Base-by-base conservation (phyloP, 441 rosid species). In the Erodium moschatum region DNA sequence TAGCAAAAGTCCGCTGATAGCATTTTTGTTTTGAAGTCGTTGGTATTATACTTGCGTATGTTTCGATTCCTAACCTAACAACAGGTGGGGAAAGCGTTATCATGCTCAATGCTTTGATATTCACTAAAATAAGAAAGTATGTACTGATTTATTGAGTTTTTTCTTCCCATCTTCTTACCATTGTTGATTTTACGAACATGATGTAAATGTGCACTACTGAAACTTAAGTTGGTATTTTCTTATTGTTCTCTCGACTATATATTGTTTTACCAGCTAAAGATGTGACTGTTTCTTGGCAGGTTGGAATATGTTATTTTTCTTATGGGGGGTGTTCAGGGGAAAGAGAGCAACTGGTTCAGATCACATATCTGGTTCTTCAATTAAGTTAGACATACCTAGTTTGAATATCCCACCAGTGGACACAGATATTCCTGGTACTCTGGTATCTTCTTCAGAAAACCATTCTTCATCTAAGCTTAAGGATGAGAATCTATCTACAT, bases 251-350 rank as follows among this genome's bases (percentile, higher is more conserved):
- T 50, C 15, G 19, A 50, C 8, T 50, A 50, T 50, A 13, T 50
- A 61, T 67, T 9, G 29, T 15, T 19, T 13, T 63, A 56, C 11
- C 67, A 24, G 21, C 73, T 60, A 27, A 67, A 64, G 66, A 40
- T 65, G 24, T 78, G 33, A 52, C 75, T 48, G 78, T 35, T 58
- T 73, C 27, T 64, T 82, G 81, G 78, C 93, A 95, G 99, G 97
- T 72, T 95, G 99, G 99, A 95, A 95, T 85, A 82, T 78, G 80
- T 75, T 92, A 56, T 84, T 80, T 81, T 95, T 85, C 75, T 84
- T 95, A 56, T 95, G 99, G 99, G 99, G 97, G 64, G 95, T 92
- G 64, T 95, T 92, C 78, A 84, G 82, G 75, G 90, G 87, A 81
- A 89, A 81, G 80, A 84, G 82, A 74, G 89, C 71, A 12, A 79